Evolutionary conservation across 2,329 filamentous ascomycete species (phyloP), one percentile per base, ranked within the genome.

Genomic region (Fusarium sambucinum): DNA sequence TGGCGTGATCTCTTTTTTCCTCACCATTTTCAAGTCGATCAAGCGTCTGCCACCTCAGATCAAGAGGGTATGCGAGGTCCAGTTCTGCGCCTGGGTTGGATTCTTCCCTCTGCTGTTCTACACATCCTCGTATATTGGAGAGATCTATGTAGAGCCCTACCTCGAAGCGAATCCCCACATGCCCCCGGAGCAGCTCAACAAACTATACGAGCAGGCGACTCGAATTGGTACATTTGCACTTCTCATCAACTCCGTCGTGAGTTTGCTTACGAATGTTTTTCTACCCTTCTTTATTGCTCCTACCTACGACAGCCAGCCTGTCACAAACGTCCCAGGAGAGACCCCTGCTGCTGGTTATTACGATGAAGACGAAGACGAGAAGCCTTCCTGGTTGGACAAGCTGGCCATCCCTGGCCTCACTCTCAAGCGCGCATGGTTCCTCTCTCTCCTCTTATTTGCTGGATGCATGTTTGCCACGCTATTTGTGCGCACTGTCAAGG

Each of bases 71-170:
- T 97, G 94, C 75, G 82, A 89, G 68, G 91, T 94, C 0, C 92
- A 96, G 76, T 89, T 95, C 72, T 94, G 90, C 63, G 93, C 93
- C 7, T 98, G 94, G 94, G 90, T 97, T 58, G 95, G 93, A 53
- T 97, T 95, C 88, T 98, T 97, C 74, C 94, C 94, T 1, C 94
- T 97, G 78, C 85, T 98, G 4, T 97, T 97, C 81, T 98, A 98
- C 82, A 93, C 93, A 7, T 97, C 94, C 2, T 96, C 93, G 19
- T 98, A 96, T 78, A 91, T 97, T 71, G 94, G 92, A 65, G 93
- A 97, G 76, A 92, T 98, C 58, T 97, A 97, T 73, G 92, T 93
- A 19, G 91, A 97, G 75, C 93, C 93, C 0, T 92, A 87, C 71
- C 89, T 97, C 52, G 85, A 89, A 69, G 82, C 87, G 52, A 92